Percentiles rank a stretch among this genome's conserved stretches.
Evolutionary conservation across 2,329 filamentous ascomycete species (phyloP).

Genomic region (Trichophyton rubrum): DNA sequence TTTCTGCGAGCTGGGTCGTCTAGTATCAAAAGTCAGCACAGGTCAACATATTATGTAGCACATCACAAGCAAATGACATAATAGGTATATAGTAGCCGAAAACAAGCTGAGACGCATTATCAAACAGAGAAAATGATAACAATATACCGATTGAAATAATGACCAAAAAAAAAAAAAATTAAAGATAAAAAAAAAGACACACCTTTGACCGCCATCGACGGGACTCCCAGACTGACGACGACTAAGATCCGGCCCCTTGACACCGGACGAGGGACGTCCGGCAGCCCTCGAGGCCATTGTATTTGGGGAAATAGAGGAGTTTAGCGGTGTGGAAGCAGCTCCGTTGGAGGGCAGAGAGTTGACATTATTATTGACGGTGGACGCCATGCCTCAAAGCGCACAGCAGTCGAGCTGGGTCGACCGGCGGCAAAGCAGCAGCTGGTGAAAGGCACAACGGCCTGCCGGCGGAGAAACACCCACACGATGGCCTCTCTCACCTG

Average conservation of each 20-base stretch:
- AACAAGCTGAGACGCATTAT: too few species aligned
- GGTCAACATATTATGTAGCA: not conserved
- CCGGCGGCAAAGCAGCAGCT: too few species aligned
- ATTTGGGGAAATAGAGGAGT: conserved; percentile 22
- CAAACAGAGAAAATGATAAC: too few species aligned
- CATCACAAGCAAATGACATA: not conserved
- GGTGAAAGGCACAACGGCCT: too few species aligned
- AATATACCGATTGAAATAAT: too few species aligned
- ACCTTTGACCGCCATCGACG: conserved; percentile 43
- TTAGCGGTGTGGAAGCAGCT: conserved; percentile 26
- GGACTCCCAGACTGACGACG: conserved; percentile 46
- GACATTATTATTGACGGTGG: conserved; percentile 21
- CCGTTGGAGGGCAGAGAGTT: conserved; percentile 24
- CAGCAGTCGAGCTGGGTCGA: too few species aligned
- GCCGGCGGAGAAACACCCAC: too few species aligned
- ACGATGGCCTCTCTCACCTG: too few species aligned
- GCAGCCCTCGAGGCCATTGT: conserved; percentile 32
- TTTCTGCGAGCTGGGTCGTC: conserved; percentile 45
- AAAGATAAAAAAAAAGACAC: conserved; percentile 21
- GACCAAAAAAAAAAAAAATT: not conserved
- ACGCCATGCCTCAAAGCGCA: conserved; percentile 25
- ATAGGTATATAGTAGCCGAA: not conserved
- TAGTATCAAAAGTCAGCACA: conserved; percentile 17
- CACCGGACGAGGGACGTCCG: conserved; percentile 38
- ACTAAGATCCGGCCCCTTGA: conserved; percentile 40